Base-by-base conservation (phyloP, 2,329 filamentous ascomycete genomes). In the Exophiala sideris region DNA sequence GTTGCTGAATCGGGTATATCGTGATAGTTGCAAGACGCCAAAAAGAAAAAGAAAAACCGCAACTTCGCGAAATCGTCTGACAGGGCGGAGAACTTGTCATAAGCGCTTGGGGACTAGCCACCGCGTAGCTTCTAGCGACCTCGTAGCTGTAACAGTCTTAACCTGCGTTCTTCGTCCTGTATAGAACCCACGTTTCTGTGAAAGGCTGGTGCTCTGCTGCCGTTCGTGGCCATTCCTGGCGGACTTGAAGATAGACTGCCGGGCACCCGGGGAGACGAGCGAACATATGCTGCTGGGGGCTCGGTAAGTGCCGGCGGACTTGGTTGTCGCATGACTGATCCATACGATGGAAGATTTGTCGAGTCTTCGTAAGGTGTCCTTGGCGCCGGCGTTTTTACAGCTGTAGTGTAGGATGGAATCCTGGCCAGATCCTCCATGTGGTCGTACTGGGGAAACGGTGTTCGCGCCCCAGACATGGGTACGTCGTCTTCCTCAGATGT, bases 351-450 rank as follows among this genome's bases (percentile, higher is more conserved):
- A 5, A 89, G 76, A 20, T 29, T 21, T 5, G 36, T 46, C 20
- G 58, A 61, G 16, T 49, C 50, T 10, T 70, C 70, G 4, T 73
- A 68, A 18, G 77, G 76, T 5, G 76, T 76, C 33, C 78, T 76
- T 47, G 80, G 77, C 12, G 83, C 80, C 4, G 84, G 82, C 0
- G 84, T 82, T 59, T 81, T 82, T 21, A 90, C 82, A 0, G 88
- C 88, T 1, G 88, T 91, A 12, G 81, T 80, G 67, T 91, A 91
- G 52, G 87, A 91, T 1, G 88, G 88, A 2, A 91, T 87, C 60
- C 87, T 87, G 67, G 79, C 87, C 39, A 91, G 73, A 59, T 84
- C 80, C 45, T 80, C 79, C 61, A 89, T 72, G 58, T 87, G 83
- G 14, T 77, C 73, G 45, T 77, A 76, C 56, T 74, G 71, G 10